phyloP scores from a whole-genome alignment of 768 basidiomycete genomes.

The Auriscalpium microsporum region DNA sequence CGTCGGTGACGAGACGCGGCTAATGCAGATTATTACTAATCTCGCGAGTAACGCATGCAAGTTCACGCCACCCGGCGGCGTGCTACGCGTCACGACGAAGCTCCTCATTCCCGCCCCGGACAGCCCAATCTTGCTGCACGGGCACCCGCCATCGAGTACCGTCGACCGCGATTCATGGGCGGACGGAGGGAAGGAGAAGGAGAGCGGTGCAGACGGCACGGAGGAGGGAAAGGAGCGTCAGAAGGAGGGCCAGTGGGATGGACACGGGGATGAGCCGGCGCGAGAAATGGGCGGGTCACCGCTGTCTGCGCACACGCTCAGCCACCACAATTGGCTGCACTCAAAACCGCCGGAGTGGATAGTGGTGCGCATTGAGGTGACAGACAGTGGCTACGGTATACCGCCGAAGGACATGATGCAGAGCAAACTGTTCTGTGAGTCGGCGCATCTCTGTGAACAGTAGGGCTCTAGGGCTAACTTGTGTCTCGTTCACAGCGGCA shows the following conservation, averaged over 20 bases:
- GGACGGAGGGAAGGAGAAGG: not conserved
- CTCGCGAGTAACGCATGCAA: conserved; percentile 81
- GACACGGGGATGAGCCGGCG: not conserved
- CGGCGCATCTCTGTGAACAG: too few species aligned
- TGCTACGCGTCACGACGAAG: conserved; percentile 57
- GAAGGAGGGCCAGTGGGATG: not conserved
- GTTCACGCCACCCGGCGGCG: conserved; percentile 65
- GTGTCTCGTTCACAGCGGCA: conserved; percentile 35
- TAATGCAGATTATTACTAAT: conserved; percentile 78
- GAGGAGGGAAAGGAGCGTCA: not conserved
- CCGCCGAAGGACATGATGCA: conserved; percentile 59
- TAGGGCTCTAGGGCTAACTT: too few species aligned
- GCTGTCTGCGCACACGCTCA: conserved; percentile 29
- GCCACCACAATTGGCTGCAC: conserved; percentile 41
- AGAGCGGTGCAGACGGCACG: not conserved
- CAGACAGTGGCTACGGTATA: conserved; percentile 67
- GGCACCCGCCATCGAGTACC: not conserved
- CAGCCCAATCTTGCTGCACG: not conserved
- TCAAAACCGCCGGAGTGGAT: conserved; percentile 47
- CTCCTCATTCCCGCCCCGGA: conserved; percentile 32
- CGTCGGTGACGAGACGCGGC: conserved; percentile 74
- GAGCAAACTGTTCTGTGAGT: conserved; percentile 63
- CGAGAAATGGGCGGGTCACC: not conserved
- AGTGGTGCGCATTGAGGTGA: conserved; percentile 79
- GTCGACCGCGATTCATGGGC: not conserved